Evolutionary conservation across 2,329 filamentous ascomycete genomes (phyloP).

Genomic region (Calonectria pseudoreteaudii): DNA sequence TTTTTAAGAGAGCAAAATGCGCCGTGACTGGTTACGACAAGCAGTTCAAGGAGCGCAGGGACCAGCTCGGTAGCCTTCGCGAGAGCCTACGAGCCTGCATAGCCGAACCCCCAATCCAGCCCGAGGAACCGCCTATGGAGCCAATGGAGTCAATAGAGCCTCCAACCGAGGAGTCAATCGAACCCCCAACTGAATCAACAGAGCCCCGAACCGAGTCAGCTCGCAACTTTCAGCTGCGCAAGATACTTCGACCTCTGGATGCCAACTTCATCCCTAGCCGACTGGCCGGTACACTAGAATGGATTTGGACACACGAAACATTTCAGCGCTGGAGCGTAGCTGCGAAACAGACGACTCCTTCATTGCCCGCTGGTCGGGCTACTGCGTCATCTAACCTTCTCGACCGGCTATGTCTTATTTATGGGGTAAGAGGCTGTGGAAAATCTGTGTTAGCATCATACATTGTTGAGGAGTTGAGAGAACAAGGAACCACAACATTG

Average conservation of each 20-base stretch:
- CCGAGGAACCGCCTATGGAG: not conserved
- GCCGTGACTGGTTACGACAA: slow-evolving; percentile 1
- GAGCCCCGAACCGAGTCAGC: not conserved
- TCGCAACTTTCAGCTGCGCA: not conserved
- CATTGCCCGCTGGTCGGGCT: not conserved
- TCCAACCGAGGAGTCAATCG: not conserved
- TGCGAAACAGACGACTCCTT: not conserved
- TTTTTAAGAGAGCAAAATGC: slow-evolving; percentile 3
- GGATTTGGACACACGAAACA: slow-evolving; percentile 8
- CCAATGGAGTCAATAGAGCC: not conserved
- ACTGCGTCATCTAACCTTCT: not conserved
- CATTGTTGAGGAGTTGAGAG: not conserved
- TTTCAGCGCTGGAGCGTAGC: not conserved
- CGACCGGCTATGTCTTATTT: not conserved
- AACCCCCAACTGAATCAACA: not conserved
- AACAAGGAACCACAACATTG: not conserved
- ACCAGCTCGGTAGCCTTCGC: not conserved
- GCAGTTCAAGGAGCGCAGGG: not conserved
- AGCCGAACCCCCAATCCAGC: not conserved
- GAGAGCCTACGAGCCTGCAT: not conserved
- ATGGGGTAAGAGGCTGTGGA: slow-evolving; percentile 1
- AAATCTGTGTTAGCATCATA: slow-evolving; percentile 15
- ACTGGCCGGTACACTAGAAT: not conserved
- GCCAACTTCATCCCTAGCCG: not conserved
- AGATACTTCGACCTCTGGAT: not conserved